Conservation (phyloP, 139 green algal genomes). For the Coccomyxa sp. region DNA sequence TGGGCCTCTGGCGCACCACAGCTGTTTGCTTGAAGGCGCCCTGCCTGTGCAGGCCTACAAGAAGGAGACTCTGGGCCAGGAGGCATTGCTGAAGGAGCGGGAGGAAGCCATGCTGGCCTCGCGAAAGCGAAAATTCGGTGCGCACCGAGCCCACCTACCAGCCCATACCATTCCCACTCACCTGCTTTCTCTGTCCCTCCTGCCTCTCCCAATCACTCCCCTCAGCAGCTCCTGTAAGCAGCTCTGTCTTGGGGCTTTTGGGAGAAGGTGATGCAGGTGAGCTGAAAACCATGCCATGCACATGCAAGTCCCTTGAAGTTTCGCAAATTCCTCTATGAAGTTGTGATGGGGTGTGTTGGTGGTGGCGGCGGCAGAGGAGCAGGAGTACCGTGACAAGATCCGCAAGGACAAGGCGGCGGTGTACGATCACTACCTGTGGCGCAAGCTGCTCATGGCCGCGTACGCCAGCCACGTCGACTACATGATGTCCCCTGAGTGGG, state of each 20-base stretch:
- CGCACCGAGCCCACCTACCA: too few relatives aligned
- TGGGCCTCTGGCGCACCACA: too few relatives aligned
- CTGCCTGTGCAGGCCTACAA: background rate
- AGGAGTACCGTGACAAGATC: background rate
- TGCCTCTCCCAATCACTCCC: too few relatives aligned
- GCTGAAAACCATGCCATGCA: too few relatives aligned
- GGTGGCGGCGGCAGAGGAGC: background rate
- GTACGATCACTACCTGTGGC: slow-evolving; percentile 1
- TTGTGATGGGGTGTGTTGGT: too few relatives aligned
- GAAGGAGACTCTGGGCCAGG: background rate
- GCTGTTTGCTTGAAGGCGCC: background rate
- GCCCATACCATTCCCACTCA: too few relatives aligned
- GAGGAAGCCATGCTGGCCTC: background rate
- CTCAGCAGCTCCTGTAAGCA: too few relatives aligned
- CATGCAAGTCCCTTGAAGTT: too few relatives aligned
- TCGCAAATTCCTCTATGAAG: too few relatives aligned
- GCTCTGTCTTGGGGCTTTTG: too few relatives aligned
- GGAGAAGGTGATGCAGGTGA: too few relatives aligned
- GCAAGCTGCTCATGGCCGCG: background rate
- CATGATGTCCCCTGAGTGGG: background rate
- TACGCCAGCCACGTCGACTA: background rate
- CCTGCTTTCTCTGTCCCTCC: too few relatives aligned
- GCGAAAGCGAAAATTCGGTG: background rate
- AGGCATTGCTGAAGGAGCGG: background rate
- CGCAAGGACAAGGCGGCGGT: background rate